A percentile compares a stretch with the other conserved stretches of the same genome.
Evolutionary conservation across 495 filamentous ascomycete species (phyloP).

Genomic region (Penicillium roqueforti): DNA sequence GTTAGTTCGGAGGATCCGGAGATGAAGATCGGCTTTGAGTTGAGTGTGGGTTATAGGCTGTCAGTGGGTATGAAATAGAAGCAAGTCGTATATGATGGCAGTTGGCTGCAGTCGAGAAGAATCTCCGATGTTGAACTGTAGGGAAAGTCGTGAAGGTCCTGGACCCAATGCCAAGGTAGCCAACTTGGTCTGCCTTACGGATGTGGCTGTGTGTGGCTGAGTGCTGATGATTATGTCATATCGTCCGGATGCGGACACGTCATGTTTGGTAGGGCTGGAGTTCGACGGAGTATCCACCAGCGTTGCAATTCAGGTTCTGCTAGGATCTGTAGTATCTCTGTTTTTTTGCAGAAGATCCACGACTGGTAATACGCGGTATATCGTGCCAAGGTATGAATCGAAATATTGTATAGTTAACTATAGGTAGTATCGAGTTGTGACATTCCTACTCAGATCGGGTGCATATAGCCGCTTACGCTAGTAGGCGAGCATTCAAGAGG

Average conservation of each 20-base stretch:
- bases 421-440: background rate
- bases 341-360: background rate
- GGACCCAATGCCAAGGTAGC: background rate
- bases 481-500: background rate
- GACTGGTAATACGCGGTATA: background rate
- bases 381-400: background rate
- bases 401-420: no score
- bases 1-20: background rate
- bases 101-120: background rate
- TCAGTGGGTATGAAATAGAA: background rate
- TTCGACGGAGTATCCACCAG: no score
- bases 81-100: background rate
- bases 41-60: background rate
- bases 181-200: background rate
- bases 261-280: constrained; percentile 12
- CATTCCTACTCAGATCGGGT: background rate
- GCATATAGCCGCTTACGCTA: background rate
- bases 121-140: background rate
- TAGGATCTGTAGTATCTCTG: background rate
- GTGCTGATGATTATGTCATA: constrained; percentile 11
- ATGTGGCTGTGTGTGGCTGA: constrained; percentile 10
- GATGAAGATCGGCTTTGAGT: background rate
- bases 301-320: constrained; percentile 1
- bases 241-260: constrained; percentile 23
- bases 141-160: background rate